Base-by-base conservation (phyloP, 371 early-diverging fungal species). In the Paraphysoderma sedebokerense region DNA sequence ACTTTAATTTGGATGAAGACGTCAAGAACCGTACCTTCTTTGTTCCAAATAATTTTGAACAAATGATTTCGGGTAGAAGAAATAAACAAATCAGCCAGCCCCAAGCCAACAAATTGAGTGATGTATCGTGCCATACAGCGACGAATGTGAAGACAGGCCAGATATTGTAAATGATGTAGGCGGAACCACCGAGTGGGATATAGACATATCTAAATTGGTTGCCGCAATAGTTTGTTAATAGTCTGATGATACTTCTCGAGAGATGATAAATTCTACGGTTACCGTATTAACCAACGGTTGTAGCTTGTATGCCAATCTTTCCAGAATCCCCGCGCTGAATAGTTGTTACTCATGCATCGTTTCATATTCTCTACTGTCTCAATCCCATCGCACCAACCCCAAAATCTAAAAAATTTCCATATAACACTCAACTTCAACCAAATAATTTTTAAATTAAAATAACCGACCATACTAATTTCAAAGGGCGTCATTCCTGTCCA, bases 121-220 rank as follows among this genome's bases (percentile, higher is more conserved):
- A 66, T 39, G 88, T 77, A 52, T 93, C 93, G 63, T 93, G 93
- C 93, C 93, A 93, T 5, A 92, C 48, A 2, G 92, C 93, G 12
- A 93, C 93, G 72, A 92, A 93, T 0, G 92, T 87, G 57, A 93
- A 93, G 0, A 85, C 71, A 0, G 79, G 60, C 64, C 78, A 84
- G 38, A 81, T 74, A 58, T 84, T 88, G 59, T 76, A 65, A 4
- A 67, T 44, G 39, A 76, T 63, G 38, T 74, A 68, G 9, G 60
- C 56, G 3, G 72, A 52, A 27, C 93, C 93, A 15, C 93, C 93
- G 41, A 93, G 59, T 15, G 93, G 92, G 7, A 92, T 70, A 54
- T 91, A 93, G 34, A 93, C 61, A 53, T 92, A 92, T 39, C 77
- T 72, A 22, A 11, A n/a, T n/a, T n/a, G n/a, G n/a, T n/a, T n/a